phyloP scores from a whole-genome alignment of 202 grass and related monocot species.

The Carex sylvatica region DNA sequence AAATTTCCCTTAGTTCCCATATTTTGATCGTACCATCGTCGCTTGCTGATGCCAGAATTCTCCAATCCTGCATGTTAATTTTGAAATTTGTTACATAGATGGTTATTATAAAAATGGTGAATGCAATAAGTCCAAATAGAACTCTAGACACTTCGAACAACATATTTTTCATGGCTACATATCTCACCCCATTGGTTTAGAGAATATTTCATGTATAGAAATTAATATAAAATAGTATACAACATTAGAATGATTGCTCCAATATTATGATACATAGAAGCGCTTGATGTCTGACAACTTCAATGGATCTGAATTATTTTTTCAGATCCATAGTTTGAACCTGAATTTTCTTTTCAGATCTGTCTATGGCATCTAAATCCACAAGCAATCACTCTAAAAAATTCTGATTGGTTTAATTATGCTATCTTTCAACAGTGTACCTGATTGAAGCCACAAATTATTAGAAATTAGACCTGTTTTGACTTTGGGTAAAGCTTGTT shows the following conservation, averaged over 20 bases:
- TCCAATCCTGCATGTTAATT: slow-evolving; percentile 53
- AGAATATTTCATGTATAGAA: too few relatives aligned
- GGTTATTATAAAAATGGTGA: background rate
- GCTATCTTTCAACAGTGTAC: background rate
- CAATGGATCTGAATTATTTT: too few relatives aligned
- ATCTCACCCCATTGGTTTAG: background rate
- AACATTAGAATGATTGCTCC: too few relatives aligned
- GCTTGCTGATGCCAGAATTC: slow-evolving; percentile 62
- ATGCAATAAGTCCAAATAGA: background rate
- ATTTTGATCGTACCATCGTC: slow-evolving; percentile 87
- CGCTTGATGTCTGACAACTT: too few relatives aligned
- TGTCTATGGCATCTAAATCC: too few relatives aligned
- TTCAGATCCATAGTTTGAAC: too few relatives aligned
- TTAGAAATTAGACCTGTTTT: background rate
- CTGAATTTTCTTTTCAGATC: too few relatives aligned
- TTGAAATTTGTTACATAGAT: slow-evolving; percentile 19
- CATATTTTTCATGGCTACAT: background rate
- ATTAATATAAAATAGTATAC: too few relatives aligned
- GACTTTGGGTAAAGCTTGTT: background rate
- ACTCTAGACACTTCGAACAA: background rate
- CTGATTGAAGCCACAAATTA: background rate
- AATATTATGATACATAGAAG: too few relatives aligned
- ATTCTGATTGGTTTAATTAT: background rate
- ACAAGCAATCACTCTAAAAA: too few relatives aligned
- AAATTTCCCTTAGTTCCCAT: slow-evolving; percentile 62